These are phyloP conservation scores for Phallus indusiatus DNA, from an alignment of 768 basidiomycete genomes.

Conservation along the genomic window DNA sequence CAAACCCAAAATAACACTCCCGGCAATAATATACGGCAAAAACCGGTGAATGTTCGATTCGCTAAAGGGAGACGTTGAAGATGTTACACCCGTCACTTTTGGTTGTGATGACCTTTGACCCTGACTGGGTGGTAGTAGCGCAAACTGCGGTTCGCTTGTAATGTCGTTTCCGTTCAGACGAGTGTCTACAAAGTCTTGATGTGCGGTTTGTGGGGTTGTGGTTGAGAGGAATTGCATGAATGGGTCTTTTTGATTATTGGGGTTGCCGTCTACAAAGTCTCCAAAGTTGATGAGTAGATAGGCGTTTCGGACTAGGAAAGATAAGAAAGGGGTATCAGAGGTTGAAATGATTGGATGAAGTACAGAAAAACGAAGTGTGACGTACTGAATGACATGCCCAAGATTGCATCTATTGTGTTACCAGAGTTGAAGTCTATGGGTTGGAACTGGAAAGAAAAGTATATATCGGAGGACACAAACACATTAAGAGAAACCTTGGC, in stretches of 20 bases:
- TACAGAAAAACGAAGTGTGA: too few species aligned
- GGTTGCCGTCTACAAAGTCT: constrained; percentile 40
- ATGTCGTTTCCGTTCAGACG: constrained; percentile 55
- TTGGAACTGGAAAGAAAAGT: too few species aligned
- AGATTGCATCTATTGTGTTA: constrained; percentile 45
- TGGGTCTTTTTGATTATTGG: constrained; percentile 35
- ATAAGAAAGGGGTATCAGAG: background rate
- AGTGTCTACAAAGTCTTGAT: constrained; percentile 54
- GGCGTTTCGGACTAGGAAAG: constrained; percentile 47
- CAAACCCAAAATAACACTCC: background rate
- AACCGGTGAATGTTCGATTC: background rate
- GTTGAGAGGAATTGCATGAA: constrained; percentile 48
- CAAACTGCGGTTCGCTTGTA: constrained; percentile 42
- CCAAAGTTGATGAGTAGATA: constrained; percentile 60
- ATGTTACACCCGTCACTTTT: background rate
- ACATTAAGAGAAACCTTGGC: background rate
- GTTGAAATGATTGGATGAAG: background rate
- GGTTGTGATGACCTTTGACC: constrained; percentile 7
- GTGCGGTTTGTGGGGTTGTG: constrained; percentile 24
- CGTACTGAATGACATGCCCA: constrained; percentile 68
- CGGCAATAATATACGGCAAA: background rate
- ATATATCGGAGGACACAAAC: background rate
- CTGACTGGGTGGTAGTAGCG: constrained; percentile 47
- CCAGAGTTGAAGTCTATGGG: constrained; percentile 42
- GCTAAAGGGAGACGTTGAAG: background rate